These are phyloP conservation scores for Harringtonia aguacate DNA, from an alignment of 2,329 filamentous ascomycete species.

Conservation along the genomic window DNA sequence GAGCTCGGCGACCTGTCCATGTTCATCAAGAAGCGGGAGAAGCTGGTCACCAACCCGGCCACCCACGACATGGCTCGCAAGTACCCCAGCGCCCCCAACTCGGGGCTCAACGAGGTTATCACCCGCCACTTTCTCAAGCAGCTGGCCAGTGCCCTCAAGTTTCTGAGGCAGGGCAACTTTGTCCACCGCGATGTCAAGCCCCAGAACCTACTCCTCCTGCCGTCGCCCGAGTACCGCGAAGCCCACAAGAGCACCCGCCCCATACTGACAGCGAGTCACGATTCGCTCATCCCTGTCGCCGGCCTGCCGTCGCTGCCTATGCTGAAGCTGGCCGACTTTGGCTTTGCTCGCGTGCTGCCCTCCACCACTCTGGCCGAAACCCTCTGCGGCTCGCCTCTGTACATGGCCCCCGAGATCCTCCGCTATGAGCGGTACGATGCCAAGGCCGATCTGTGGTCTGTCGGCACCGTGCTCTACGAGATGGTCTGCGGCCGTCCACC, in stretches of 20 bases:
- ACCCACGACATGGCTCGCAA: slow-evolving; percentile 87
- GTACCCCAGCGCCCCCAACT: slow-evolving; percentile 73
- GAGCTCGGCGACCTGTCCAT: slow-evolving; percentile 87
- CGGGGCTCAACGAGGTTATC: slow-evolving; percentile 93
- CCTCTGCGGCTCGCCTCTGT: slow-evolving; percentile 88
- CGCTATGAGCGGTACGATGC: slow-evolving; percentile 96
- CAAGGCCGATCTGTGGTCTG: slow-evolving; percentile 94
- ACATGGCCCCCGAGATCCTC: slow-evolving; percentile 97
- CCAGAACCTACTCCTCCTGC: slow-evolving; percentile 86
- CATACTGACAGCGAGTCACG: slow-evolving; percentile 65
- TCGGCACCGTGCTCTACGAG: slow-evolving; percentile 90
- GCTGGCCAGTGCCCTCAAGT: slow-evolving; percentile 81
- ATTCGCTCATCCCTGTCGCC: slow-evolving; percentile 69
- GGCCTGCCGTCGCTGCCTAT: slow-evolving; percentile 82
- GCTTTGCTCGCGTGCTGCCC: slow-evolving; percentile 89
- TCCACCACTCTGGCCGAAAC: slow-evolving; percentile 90
- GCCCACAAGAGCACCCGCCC: slow-evolving; percentile 52
- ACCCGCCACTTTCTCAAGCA: slow-evolving; percentile 95
- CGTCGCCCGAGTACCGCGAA: slow-evolving; percentile 61
- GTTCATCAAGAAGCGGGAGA: slow-evolving; percentile 91
- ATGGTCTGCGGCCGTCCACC: slow-evolving; percentile 88
- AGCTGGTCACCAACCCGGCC: slow-evolving; percentile 65
- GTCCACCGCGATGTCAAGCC: slow-evolving; percentile 97
- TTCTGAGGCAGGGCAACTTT: slow-evolving; percentile 73
- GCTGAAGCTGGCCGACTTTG: slow-evolving; percentile 96